A percentile compares a stretch with the other conserved stretches of the same genome.
Evolutionary conservation across 2,329 filamentous ascomycete species (phyloP).

Genomic region (Colletotrichum endophyticum): DNA sequence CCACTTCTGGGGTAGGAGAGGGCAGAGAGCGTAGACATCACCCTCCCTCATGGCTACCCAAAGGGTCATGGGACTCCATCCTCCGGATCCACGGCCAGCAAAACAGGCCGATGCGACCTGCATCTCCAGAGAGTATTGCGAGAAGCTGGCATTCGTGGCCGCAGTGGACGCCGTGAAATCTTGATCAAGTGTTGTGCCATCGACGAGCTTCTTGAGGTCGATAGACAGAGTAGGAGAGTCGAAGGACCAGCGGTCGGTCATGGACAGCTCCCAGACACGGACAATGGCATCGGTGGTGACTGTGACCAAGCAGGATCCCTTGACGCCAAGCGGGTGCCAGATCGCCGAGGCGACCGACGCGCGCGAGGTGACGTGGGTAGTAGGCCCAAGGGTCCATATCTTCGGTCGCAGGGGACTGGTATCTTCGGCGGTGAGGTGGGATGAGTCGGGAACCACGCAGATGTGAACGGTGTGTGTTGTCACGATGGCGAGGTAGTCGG

Average conservation of each 20-base stretch:
- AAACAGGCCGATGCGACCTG: constrained; percentile 92
- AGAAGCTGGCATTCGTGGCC: constrained; percentile 80
- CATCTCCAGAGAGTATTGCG: constrained; percentile 90
- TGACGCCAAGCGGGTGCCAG: constrained; percentile 91
- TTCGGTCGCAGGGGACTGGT: constrained; percentile 75
- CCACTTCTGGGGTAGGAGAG: constrained; percentile 87
- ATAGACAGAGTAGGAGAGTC: constrained; percentile 83
- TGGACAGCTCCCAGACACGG: constrained; percentile 87
- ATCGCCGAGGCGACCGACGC: constrained; percentile 80
- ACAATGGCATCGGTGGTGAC: constrained; percentile 88
- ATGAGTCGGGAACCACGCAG: constrained; percentile 80
- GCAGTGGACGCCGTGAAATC: constrained; percentile 81
- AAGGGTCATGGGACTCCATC: constrained; percentile 95
- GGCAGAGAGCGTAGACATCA: constrained; percentile 92
- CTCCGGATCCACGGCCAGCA: constrained; percentile 67
- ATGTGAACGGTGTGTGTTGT: constrained; percentile 90
- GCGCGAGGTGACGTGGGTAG: constrained; percentile 87
- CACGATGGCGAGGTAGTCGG: constrained; percentile 82
- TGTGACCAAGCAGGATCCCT: constrained; percentile 83
- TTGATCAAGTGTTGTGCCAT: constrained; percentile 81
- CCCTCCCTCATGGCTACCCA: constrained; percentile 97
- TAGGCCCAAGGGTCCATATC: constrained; percentile 90
- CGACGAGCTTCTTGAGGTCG: constrained; percentile 86
- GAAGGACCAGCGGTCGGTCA: constrained; percentile 85
- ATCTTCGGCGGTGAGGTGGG: constrained; percentile 75